These are phyloP conservation scores for Solanum raphanifolium DNA, from an alignment of 257 asterid genomes.

Conservation along the genomic window DNA sequence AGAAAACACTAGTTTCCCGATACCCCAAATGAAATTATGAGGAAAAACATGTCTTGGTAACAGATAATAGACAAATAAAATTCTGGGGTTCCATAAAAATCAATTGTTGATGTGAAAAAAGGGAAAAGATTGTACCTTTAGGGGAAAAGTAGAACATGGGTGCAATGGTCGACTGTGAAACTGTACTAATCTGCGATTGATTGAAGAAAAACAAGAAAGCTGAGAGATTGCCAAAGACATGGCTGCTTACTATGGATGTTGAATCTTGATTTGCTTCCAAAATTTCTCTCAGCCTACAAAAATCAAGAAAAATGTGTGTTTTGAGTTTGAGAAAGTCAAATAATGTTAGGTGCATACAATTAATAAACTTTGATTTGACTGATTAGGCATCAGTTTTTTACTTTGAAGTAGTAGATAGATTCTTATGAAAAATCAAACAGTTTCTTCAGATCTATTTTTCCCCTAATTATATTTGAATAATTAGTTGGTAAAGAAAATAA, in stretches of 20 bases:
- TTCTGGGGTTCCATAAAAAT: neutral
- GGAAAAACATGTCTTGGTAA: neutral
- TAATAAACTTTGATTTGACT: neutral
- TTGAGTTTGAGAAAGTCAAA: neutral
- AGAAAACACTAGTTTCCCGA: neutral
- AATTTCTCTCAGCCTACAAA: neutral
- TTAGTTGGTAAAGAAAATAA: neutral
- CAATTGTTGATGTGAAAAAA: neutral
- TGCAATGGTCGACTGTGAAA: conserved; percentile 8
- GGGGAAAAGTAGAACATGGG: neutral
- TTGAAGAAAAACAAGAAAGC: conserved; percentile 23
- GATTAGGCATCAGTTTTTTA: neutral
- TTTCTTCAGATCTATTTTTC: neutral
- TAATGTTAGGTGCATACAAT: neutral
- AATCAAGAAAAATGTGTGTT: neutral
- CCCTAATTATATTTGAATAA: neutral
- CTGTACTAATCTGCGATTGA: conserved; percentile 1
- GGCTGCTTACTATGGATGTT: neutral
- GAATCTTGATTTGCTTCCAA: neutral
- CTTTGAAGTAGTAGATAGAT: neutral
- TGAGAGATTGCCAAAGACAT: conserved; percentile 29
- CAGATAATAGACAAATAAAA: neutral
- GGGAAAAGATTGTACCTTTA: conserved; percentile 14
- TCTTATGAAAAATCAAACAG: neutral
- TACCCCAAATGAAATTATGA: neutral